Conservation (phyloP, 306 rosid genomes). For the Glycine soja region DNA sequence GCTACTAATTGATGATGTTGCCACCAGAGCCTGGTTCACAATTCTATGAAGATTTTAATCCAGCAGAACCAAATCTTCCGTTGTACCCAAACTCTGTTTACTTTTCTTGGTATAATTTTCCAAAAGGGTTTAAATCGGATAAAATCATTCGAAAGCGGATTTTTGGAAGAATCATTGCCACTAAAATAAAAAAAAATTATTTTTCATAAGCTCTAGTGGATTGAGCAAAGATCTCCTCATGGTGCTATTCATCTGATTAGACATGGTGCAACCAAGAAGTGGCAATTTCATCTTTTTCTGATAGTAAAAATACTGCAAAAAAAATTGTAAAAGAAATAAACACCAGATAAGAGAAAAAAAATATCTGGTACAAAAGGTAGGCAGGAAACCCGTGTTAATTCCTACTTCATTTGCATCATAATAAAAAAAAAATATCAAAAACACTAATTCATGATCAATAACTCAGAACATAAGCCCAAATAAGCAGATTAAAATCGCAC, state of each 20-base stretch:
- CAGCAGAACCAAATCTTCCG: conserved; percentile 49
- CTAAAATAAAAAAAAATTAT: conserved; percentile 1
- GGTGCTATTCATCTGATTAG: not conserved
- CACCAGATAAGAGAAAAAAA: not conserved
- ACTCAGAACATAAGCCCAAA: no score
- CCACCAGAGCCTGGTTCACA: conserved; percentile 87
- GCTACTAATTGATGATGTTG: conserved; percentile 79
- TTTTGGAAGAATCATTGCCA: conserved; percentile 9
- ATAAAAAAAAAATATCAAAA: no score
- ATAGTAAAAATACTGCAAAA: not conserved
- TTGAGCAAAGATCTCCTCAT: not conserved
- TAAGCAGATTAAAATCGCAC: no score
- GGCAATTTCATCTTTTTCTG: not conserved
- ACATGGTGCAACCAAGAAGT: not conserved
- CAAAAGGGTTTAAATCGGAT: not conserved
- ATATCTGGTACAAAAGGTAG: no score
- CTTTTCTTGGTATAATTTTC: conserved; percentile 15
- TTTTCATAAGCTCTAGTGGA: not conserved
- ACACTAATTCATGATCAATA: no score
- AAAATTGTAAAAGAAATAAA: not conserved
- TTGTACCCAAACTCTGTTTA: conserved; percentile 4
- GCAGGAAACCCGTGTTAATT: no score
- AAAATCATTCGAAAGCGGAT: not conserved
- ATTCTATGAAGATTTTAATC: conserved; percentile 76
- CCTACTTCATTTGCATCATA: no score